Evolutionary conservation across 352 stramenopile genomes (phyloP).

Genomic region (Phytopythium kandeliae): DNA sequence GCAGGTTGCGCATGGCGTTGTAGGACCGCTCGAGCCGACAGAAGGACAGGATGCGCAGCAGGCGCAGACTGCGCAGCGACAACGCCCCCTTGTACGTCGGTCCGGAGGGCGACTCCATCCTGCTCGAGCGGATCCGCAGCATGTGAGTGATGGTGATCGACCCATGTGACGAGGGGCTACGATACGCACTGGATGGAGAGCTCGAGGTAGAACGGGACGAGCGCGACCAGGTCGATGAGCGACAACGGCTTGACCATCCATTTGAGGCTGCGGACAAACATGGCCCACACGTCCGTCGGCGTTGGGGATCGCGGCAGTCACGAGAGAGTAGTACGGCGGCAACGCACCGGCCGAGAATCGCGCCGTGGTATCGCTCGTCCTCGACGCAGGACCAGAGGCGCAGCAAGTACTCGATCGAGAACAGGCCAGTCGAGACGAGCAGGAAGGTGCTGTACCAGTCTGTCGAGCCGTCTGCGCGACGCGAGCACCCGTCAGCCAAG

Average conservation of each 20-base stretch:
- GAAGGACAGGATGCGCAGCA: slow-evolving; percentile 55
- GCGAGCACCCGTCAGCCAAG: neutral
- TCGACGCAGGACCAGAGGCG: slow-evolving; percentile 60
- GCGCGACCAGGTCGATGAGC: slow-evolving; percentile 43
- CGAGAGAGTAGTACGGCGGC: neutral
- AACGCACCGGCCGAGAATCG: slow-evolving; percentile 30
- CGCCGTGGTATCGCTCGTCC: slow-evolving; percentile 37
- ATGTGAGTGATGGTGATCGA: slow-evolving; percentile 2
- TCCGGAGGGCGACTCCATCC: slow-evolving; percentile 3
- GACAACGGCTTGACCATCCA: slow-evolving; percentile 58
- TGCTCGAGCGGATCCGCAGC: neutral
- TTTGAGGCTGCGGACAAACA: slow-evolving; percentile 23
- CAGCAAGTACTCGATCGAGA: slow-evolving; percentile 53
- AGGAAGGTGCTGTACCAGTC: slow-evolving; percentile 46
- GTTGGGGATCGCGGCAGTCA: neutral
- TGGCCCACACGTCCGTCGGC: neutral
- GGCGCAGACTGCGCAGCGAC: slow-evolving; percentile 45
- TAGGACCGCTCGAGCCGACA: slow-evolving; percentile 55
- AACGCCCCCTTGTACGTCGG: slow-evolving; percentile 31
- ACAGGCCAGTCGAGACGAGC: slow-evolving; percentile 48
- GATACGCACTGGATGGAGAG: slow-evolving; percentile 33
- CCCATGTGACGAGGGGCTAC: too few relatives aligned
- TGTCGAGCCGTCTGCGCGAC: slow-evolving; percentile 4
- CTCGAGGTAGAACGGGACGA: slow-evolving; percentile 60
- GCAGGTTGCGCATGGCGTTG: slow-evolving; percentile 51